Conservation (phyloP, 2,329 filamentous ascomycete species). For the Fusarium armeniacum region DNA sequence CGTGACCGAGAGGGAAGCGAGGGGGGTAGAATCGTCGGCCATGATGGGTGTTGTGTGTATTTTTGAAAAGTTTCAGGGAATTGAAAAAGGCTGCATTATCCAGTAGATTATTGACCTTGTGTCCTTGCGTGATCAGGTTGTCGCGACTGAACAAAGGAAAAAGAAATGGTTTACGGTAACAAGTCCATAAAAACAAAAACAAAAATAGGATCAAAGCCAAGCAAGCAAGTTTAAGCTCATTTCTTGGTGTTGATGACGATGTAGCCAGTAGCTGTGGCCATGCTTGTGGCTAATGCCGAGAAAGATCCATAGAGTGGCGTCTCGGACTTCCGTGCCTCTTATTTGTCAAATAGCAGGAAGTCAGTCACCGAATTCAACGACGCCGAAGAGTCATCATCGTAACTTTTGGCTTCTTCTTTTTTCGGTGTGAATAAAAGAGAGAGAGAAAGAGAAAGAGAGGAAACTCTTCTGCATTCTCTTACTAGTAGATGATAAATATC, state of each 20-base stretch:
- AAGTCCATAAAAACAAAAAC: neutral
- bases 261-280: slow-evolving; percentile 23
- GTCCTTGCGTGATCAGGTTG: neutral
- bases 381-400: slow-evolving; percentile 42
- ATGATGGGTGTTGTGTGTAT: slow-evolving; percentile 36
- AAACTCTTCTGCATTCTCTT: neutral
- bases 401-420: neutral
- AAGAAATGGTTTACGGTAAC: neutral
- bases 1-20: slow-evolving; percentile 92
- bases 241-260: slow-evolving; percentile 29
- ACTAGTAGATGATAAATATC: neutral
- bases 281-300: slow-evolving; percentile 7
- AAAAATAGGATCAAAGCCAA: slow-evolving; percentile 10
- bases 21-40: slow-evolving; percentile 60
- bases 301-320: slow-evolving; percentile 19
- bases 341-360: slow-evolving; percentile 30
- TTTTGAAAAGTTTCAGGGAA: slow-evolving; percentile 9
- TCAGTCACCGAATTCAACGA: slow-evolving; percentile 30
- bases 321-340: slow-evolving; percentile 20
- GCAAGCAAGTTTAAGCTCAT: slow-evolving; percentile 15
- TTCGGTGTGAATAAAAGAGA: slow-evolving; percentile 12
- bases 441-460: too few species aligned
- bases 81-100: slow-evolving; percentile 25
- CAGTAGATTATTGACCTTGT: neutral
- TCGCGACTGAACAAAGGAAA: neutral